Conservation (phyloP, 306 rosid genomes). For the Trifolium dubium region DNA sequence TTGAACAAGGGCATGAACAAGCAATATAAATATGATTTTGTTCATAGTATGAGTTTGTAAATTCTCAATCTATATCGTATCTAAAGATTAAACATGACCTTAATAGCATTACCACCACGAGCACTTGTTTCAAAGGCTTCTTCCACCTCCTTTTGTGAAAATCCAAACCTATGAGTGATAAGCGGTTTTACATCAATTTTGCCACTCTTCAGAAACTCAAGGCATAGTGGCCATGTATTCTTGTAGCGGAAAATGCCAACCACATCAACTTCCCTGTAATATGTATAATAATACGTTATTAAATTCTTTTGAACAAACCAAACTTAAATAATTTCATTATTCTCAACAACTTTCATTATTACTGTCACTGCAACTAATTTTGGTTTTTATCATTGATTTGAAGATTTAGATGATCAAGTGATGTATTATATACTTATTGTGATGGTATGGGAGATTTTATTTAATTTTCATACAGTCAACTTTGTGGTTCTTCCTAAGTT, state of each 20-base stretch:
- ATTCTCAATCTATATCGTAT: background rate
- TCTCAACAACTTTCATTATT: no score
- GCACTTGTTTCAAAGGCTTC: constrained; percentile 97
- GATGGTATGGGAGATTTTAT: no score
- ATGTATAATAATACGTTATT: constrained; percentile 13
- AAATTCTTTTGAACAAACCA: background rate
- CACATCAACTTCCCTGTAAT: constrained; percentile 83
- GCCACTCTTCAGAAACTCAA: constrained; percentile 82
- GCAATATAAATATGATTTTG: background rate
- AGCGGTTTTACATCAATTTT: constrained; percentile 87
- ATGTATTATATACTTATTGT: no score
- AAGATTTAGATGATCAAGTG: no score
- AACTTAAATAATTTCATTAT: no score
- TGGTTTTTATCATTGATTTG: no score
- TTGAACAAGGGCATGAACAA: constrained; percentile 25
- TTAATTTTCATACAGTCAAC: no score
- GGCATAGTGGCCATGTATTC: constrained; percentile 94
- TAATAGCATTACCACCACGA: constrained; percentile 85
- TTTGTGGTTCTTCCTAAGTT: no score
- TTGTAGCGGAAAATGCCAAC: constrained; percentile 83
- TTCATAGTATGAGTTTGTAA: constrained; percentile 21
- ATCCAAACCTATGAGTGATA: constrained; percentile 85
- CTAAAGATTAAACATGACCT: constrained; percentile 93
- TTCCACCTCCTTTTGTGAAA: constrained; percentile 86
- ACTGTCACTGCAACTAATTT: no score